phyloP scores from a whole-genome alignment of 23 red algal genomes.

The Pyropia haitanensis region DNA sequence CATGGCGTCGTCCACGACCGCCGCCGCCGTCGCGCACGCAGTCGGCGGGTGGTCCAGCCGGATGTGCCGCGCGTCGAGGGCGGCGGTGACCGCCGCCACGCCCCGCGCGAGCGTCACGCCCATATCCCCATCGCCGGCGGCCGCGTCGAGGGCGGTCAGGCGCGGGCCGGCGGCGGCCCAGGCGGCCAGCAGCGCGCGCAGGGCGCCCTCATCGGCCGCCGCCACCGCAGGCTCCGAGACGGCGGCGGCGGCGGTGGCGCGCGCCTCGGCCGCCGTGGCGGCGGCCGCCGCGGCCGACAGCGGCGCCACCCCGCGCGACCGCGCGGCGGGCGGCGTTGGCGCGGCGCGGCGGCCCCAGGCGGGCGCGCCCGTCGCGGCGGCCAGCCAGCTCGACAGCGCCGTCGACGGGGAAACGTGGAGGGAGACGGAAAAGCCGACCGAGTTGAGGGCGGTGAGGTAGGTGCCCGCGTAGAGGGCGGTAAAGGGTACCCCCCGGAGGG shows the following conservation, averaged over 20 bases:
- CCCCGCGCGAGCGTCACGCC: slow-evolving; percentile 12
- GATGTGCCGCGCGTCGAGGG: too few relatives aligned
- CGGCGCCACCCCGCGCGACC: background rate
- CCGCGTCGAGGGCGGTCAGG: slow-evolving; percentile 16
- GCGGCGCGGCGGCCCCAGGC: slow-evolving; percentile 16
- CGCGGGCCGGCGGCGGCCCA: slow-evolving; percentile 4
- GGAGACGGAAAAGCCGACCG: slow-evolving; percentile 42
- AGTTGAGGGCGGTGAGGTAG: slow-evolving; percentile 45
- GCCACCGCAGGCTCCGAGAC: background rate
- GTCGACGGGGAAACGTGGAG: slow-evolving; percentile 15
- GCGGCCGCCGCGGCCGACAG: too few relatives aligned
- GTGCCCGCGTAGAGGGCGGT: slow-evolving; percentile 28
- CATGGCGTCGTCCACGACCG: slow-evolving; percentile 1
- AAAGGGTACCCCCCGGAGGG: slow-evolving; percentile 13
- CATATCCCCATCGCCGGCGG: slow-evolving; percentile 47
- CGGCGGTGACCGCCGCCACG: too few relatives aligned
- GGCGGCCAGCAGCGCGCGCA: slow-evolving; percentile 13
- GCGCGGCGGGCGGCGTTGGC: background rate
- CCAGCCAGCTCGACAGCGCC: slow-evolving; percentile 7
- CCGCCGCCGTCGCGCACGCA: too few relatives aligned
- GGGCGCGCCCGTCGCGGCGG: slow-evolving; percentile 14
- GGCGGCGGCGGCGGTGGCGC: background rate
- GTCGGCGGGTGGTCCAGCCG: too few relatives aligned
- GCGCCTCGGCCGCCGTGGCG: background rate
- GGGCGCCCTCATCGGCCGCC: slow-evolving; percentile 9